phyloP scores from a whole-genome alignment of 805 yeast genomes.

The Ogataea degrootiae region DNA sequence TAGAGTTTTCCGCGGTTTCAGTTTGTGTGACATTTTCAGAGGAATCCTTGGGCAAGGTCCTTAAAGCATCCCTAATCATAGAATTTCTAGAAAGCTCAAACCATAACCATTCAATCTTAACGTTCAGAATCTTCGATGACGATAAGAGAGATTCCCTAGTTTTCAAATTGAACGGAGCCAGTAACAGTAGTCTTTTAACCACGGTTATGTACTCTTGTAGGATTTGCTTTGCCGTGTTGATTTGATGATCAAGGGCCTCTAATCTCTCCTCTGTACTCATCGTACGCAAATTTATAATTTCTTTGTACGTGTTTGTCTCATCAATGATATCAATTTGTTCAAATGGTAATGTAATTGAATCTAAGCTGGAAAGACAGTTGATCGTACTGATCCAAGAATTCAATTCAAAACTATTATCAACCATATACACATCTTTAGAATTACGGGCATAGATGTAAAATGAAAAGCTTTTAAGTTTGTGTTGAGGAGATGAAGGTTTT shows the following conservation, averaged over 20 bases:
- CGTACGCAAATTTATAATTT: constrained; percentile 15
- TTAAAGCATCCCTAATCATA: constrained; percentile 11
- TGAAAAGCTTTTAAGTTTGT: constrained; percentile 18
- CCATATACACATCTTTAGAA: constrained; percentile 37
- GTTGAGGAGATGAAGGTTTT: background rate
- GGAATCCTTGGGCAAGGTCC: background rate
- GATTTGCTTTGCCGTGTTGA: constrained; percentile 29
- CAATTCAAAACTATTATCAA: constrained; percentile 41
- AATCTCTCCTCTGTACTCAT: constrained; percentile 8
- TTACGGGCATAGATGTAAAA: constrained; percentile 39
- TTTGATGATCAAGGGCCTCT: constrained; percentile 5
- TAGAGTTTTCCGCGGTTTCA: background rate
- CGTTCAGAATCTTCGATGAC: constrained; percentile 43
- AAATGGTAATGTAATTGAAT: constrained; percentile 27
- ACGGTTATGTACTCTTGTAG: constrained; percentile 33
- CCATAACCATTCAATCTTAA: constrained; percentile 54
- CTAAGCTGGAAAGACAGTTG: constrained; percentile 47
- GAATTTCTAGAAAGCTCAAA: constrained; percentile 44
- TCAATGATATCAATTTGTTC: constrained; percentile 22
- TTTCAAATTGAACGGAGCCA: constrained; percentile 51
- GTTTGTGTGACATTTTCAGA: background rate
- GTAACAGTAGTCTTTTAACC: constrained; percentile 36
- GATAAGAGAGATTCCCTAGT: constrained; percentile 46
- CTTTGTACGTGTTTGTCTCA: constrained; percentile 21
- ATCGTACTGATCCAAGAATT: constrained; percentile 56